Conservation (phyloP, 345 rosid genomes). For the Jatropha curcas region DNA sequence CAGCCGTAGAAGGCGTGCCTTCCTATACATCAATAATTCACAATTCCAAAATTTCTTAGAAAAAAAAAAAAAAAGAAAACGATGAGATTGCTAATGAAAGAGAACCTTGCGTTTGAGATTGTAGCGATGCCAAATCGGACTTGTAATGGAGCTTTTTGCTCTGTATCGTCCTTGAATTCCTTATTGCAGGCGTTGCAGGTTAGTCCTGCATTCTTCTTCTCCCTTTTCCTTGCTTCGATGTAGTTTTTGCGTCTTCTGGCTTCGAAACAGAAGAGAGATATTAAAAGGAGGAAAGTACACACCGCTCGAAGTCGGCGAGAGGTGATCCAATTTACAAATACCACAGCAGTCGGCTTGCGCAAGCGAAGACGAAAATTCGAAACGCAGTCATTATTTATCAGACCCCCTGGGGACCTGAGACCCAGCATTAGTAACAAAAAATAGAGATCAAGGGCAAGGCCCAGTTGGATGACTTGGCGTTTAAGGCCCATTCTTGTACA, state of each 20-base stretch:
- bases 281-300: neutral
- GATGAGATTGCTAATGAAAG: neutral
- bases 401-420: no score
- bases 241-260: neutral
- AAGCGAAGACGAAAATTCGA: neutral
- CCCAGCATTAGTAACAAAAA: no score
- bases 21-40: neutral
- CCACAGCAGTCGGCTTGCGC: neutral
- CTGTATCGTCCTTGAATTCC: constrained; percentile 71
- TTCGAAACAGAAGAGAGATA: neutral
- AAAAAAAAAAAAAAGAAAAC: neutral
- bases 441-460: no score
- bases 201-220: constrained; percentile 52
- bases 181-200: constrained; percentile 94
- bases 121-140: constrained; percentile 99
- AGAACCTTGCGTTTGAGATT: constrained; percentile 93
- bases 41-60: neutral
- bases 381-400: neutral
- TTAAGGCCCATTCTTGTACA: no score
- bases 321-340: neutral
- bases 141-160: constrained; percentile 84
- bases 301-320: constrained; percentile 14
- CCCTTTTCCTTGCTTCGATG: neutral
- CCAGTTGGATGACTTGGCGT: no score
- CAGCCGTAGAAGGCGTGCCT: no score